Evolutionary conservation across 495 filamentous ascomycete species (phyloP).

Genomic region (Xylaria telfairii): DNA sequence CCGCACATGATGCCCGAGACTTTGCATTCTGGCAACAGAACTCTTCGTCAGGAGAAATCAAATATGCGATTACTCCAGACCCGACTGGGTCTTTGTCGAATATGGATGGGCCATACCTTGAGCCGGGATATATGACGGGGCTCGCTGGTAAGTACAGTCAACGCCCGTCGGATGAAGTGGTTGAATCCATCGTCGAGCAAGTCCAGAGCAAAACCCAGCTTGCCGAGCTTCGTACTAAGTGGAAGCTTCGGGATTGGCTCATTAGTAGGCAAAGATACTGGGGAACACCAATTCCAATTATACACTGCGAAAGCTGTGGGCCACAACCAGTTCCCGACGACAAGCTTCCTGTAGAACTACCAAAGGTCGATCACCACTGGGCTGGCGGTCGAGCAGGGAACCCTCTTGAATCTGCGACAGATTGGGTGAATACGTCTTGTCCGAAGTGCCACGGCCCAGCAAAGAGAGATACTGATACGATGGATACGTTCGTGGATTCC

Average conservation of each 20-base stretch:
- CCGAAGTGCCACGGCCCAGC: conserved; percentile 74
- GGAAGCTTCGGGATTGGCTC: conserved; percentile 85
- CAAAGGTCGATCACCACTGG: conserved; percentile 71
- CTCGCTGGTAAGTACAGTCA: conserved; percentile 65
- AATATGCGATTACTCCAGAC: conserved; percentile 61
- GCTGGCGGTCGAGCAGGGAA: conserved; percentile 74
- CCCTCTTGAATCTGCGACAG: conserved; percentile 70
- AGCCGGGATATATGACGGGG: conserved; percentile 69
- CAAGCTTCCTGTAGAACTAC: conserved; percentile 78
- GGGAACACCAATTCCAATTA: conserved; percentile 88
- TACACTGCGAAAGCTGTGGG: conserved; percentile 81
- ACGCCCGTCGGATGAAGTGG: conserved; percentile 66
- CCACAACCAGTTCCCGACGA: conserved; percentile 77
- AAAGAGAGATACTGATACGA: conserved; percentile 87
- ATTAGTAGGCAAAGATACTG: conserved; percentile 89
- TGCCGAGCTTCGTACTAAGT: conserved; percentile 68
- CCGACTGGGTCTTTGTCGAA: conserved; percentile 51
- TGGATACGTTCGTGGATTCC: conserved; percentile 95
- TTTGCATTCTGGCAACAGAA: conserved; percentile 81
- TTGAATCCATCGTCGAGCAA: conserved; percentile 62
- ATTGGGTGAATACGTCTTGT: conserved; percentile 78
- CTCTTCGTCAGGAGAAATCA: conserved; percentile 53
- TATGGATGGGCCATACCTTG: conserved; percentile 58
- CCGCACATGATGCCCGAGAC: conserved; percentile 80
- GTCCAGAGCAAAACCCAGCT: conserved; percentile 57